phyloP scores from a whole-genome alignment of 164 flowering plant genomes.

The Buxus sempervirens region DNA sequence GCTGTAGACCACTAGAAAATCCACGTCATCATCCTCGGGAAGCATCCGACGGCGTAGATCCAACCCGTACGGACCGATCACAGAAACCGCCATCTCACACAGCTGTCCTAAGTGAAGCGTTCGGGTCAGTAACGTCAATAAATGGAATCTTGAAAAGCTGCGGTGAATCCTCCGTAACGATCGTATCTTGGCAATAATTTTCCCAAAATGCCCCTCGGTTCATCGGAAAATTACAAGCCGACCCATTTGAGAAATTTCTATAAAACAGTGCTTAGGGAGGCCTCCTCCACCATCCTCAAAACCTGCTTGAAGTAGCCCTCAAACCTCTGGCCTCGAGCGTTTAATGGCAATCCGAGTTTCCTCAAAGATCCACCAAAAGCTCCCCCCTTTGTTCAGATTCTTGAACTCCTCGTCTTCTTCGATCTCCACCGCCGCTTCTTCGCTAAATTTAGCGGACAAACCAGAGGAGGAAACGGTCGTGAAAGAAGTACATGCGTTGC shows the following conservation, averaged over 20 bases:
- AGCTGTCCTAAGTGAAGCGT: too few species aligned
- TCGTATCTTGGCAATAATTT: not conserved
- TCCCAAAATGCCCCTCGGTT: not conserved
- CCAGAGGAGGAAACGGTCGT: conserved; percentile 5
- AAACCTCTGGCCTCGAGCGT: not conserved
- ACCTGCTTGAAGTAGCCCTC: not conserved
- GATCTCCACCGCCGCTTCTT: conserved; percentile 7
- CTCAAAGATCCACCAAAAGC: conserved; percentile 20
- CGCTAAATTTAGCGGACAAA: conserved; percentile 10
- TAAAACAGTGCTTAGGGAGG: not conserved
- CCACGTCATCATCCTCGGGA: too few species aligned
- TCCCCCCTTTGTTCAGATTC: conserved; percentile 17
- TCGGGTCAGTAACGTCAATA: too few species aligned
- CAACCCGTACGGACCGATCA: too few species aligned
- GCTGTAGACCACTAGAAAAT: too few species aligned
- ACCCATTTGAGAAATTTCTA: not conserved
- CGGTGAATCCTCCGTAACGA: not conserved
- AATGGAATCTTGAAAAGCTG: too few species aligned
- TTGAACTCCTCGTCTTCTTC: conserved; percentile 33
- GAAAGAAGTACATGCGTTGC: not conserved
- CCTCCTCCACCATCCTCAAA: not conserved
- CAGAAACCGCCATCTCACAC: too few species aligned
- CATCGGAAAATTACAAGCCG: not conserved
- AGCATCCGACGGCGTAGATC: too few species aligned
- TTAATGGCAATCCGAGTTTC: conserved; percentile 35